Evolutionary conservation across 352 stramenopile species (phyloP).

Genomic region (Pythium pyrilobum): DNA sequence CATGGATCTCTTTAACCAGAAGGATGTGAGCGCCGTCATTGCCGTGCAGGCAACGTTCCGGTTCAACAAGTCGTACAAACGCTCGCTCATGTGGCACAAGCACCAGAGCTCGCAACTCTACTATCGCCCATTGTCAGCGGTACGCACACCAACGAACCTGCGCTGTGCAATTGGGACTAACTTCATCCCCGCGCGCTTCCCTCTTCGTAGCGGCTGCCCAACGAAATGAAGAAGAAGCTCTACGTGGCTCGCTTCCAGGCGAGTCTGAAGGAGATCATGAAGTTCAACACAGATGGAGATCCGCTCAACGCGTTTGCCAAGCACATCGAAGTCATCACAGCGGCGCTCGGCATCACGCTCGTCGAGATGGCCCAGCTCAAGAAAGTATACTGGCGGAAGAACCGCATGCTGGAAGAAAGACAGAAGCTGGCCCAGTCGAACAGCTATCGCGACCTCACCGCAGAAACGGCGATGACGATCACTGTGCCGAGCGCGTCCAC

Average conservation of each 20-base stretch:
- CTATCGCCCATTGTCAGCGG: slow-evolving; percentile 52
- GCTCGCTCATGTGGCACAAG: slow-evolving; percentile 66
- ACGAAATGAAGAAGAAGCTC: slow-evolving; percentile 75
- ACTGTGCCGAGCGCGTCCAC: no score
- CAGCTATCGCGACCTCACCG: no score
- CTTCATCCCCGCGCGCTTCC: background rate
- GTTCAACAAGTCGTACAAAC: slow-evolving; percentile 58
- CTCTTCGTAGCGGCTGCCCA: slow-evolving; percentile 46
- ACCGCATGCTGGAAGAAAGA: slow-evolving; percentile 16
- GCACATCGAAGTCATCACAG: slow-evolving; percentile 69
- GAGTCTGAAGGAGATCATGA: slow-evolving; percentile 71
- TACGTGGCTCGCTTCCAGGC: slow-evolving; percentile 59
- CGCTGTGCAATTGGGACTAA: background rate
- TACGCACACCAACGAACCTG: slow-evolving; percentile 21
- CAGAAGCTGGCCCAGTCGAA: slow-evolving; percentile 2
- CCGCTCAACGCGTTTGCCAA: slow-evolving; percentile 61
- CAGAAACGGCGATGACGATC: no score
- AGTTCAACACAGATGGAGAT: slow-evolving; percentile 70
- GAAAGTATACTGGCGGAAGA: slow-evolving; percentile 38
- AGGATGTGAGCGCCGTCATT: slow-evolving; percentile 57
- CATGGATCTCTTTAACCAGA: slow-evolving; percentile 56
- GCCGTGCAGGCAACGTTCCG: slow-evolving; percentile 63
- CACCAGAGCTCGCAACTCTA: slow-evolving; percentile 40
- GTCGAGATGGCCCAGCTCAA: slow-evolving; percentile 52
- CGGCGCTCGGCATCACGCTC: slow-evolving; percentile 46